Evolutionary conservation across 2,329 filamentous ascomycete genomes (phyloP).

Genomic region (Calcarisporium arbuscula): DNA sequence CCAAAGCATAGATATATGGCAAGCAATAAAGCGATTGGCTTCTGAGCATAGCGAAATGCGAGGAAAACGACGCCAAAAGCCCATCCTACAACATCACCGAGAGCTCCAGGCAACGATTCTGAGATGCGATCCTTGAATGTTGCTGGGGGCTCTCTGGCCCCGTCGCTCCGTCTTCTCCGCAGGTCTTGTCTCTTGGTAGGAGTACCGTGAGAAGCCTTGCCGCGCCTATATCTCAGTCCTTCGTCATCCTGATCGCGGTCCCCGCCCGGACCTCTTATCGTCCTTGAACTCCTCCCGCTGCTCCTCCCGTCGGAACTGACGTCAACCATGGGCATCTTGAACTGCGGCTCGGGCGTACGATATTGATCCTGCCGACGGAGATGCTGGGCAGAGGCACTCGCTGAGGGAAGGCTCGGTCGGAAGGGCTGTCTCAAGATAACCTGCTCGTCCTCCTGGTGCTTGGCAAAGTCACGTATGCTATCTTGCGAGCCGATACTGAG

Average conservation of each 20-base stretch:
- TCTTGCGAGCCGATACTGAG: conserved; percentile 45
- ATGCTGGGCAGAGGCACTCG: conserved; percentile 12
- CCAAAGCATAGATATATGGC: conserved; percentile 56
- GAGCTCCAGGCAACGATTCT: conserved; percentile 27
- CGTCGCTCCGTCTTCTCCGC: no score
- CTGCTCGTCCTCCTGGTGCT: conserved; percentile 47
- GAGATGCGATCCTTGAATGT: conserved; percentile 27
- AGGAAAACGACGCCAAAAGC: conserved; percentile 48
- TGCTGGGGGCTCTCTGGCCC: no score
- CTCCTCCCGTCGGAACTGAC: conserved; percentile 30
- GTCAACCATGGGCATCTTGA: conserved; percentile 46
- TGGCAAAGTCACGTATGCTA: conserved; percentile 48
- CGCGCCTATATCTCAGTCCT: conserved; percentile 22
- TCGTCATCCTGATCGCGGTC: conserved; percentile 18
- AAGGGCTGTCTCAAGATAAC: conserved; percentile 50
- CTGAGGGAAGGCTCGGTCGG: conserved; percentile 42
- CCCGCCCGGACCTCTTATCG: no score
- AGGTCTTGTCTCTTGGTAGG: conserved; percentile 19
- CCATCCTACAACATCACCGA: conserved; percentile 41
- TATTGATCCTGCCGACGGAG: conserved; percentile 18
- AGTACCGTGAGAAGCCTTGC: conserved; percentile 12
- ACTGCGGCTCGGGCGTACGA: conserved; percentile 42
- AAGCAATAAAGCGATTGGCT: conserved; percentile 55
- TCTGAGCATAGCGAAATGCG: conserved; percentile 57
- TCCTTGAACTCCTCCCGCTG: conserved; percentile 21